phyloP scores from a whole-genome alignment of 108 stramenopile species.

The Pseudonitzschia pungens region DNA sequence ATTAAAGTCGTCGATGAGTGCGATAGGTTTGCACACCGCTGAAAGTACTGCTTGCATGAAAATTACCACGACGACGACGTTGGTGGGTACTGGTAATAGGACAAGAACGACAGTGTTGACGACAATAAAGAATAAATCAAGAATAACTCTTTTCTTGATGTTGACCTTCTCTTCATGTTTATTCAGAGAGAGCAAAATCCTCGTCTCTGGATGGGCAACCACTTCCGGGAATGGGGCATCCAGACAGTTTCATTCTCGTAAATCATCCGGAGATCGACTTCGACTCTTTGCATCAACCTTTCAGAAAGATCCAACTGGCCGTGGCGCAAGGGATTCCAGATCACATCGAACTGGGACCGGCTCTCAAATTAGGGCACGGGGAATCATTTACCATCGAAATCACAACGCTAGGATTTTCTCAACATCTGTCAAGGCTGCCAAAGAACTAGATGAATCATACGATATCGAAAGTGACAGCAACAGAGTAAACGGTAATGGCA shows the following conservation, averaged over 20 bases:
- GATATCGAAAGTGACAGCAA: background rate
- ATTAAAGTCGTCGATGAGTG: background rate
- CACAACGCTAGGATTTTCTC: background rate
- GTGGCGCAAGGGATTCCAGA: background rate
- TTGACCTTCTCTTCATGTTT: constrained; percentile 7
- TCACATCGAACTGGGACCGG: background rate
- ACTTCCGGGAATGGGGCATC: background rate
- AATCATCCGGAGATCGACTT: background rate
- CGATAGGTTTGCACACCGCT: background rate
- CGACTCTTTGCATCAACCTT: constrained; percentile 6
- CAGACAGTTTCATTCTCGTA: background rate
- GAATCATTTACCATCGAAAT: background rate
- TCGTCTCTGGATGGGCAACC: constrained; percentile 4
- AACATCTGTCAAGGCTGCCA: background rate
- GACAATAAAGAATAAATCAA: background rate
- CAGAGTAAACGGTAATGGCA: background rate
- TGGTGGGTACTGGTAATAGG: background rate
- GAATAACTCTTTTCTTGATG: constrained; percentile 1
- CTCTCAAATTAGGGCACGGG: too few relatives aligned
- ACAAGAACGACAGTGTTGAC: background rate
- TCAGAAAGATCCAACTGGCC: background rate
- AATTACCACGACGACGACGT: background rate
- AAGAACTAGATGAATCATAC: background rate
- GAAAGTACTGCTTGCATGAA: background rate
- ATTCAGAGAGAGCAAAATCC: background rate